Conservation (phyloP, 108 stramenopile species). For the Epithemia pelagica region DNA sequence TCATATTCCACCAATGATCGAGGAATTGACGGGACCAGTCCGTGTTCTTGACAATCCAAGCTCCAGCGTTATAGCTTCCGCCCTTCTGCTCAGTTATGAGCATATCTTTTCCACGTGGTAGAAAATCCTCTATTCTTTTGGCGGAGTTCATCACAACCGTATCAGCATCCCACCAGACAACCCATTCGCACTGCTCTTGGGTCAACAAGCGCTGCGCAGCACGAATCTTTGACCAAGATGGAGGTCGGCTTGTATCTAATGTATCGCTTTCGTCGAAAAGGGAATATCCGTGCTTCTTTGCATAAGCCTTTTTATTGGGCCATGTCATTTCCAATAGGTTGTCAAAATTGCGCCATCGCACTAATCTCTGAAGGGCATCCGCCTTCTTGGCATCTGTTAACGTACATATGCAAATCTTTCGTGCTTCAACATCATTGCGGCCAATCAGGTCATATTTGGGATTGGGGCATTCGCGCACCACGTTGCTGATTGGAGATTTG, state of each 20-base stretch:
- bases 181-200: constrained; percentile 26
- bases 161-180: constrained; percentile 38
- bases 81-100: constrained; percentile 11
- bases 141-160: constrained; percentile 51
- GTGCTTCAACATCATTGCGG: neutral
- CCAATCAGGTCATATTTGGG: neutral
- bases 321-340: constrained; percentile 19
- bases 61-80: constrained; percentile 20
- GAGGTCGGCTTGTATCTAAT: constrained; percentile 21
- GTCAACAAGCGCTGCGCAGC: constrained; percentile 19
- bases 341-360: constrained; percentile 24
- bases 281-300: constrained; percentile 19
- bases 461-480: neutral
- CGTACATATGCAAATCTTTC: constrained; percentile 19
- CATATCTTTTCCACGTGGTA: constrained; percentile 19
- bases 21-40: constrained; percentile 17
- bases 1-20: constrained; percentile 28
- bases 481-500: constrained; percentile 1
- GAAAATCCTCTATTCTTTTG: constrained; percentile 22
- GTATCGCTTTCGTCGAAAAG: constrained; percentile 18
- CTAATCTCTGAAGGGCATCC: constrained; percentile 2
- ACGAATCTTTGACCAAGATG: constrained; percentile 23
- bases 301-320: constrained; percentile 25
- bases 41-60: constrained; percentile 14
- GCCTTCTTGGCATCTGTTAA: constrained; percentile 18